Conservation (phyloP, 306 rosid genomes). For the Astragalus glycyphyllos region DNA sequence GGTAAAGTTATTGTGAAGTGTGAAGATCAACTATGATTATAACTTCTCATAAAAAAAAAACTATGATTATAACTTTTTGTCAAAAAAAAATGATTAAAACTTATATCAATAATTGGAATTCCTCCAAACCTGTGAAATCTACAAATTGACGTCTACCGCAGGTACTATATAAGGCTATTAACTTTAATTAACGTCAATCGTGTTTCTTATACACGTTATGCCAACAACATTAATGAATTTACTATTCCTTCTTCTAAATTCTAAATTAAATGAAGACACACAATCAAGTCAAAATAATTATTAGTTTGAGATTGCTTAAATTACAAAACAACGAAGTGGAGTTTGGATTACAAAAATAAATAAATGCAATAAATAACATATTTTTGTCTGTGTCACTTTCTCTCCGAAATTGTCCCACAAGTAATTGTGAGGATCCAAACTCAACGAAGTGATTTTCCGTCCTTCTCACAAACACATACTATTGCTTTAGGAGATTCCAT, state of each 20-base stretch:
- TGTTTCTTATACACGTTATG: conserved; percentile 56
- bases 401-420: too few relatives aligned
- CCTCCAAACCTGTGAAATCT: conserved; percentile 33
- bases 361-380: too few relatives aligned
- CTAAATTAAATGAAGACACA: conserved; percentile 48
- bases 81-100: too few relatives aligned
- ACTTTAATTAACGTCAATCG: conserved; percentile 49
- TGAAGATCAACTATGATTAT: conserved; percentile 42
- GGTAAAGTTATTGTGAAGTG: conserved; percentile 38
- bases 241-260: conserved; percentile 59
- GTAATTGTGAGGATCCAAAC: too few relatives aligned
- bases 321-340: conserved; percentile 50
- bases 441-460: conserved; percentile 44
- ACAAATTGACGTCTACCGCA: conserved; percentile 40
- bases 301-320: conserved; percentile 50
- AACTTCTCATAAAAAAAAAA: too few relatives aligned
- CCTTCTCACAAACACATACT: conserved; percentile 35
- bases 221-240: conserved; percentile 46
- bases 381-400: too few relatives aligned
- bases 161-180: conserved; percentile 38
- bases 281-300: conserved; percentile 52
- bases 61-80: too few relatives aligned
- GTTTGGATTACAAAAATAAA: too few relatives aligned
- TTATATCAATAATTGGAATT: conserved; percentile 22
- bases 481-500: too few relatives aligned